A percentile compares a stretch with the other conserved stretches of the same genome.
Evolutionary conservation across 192 early-diverging fungal species (phyloP).

Genomic region (Coemansia sp.): DNA sequence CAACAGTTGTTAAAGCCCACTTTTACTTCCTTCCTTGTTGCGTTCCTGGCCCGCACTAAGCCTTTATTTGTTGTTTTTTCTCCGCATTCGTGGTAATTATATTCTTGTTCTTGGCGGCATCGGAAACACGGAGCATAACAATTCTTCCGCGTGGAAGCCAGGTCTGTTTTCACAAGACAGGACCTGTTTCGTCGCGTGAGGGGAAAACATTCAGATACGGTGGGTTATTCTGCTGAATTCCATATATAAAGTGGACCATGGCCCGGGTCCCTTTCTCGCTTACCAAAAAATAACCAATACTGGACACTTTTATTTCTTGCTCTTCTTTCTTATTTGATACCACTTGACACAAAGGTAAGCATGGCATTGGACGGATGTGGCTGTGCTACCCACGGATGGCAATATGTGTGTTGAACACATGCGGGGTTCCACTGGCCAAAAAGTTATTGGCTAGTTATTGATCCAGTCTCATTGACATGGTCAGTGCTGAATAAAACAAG

Average conservation of each 20-base stretch:
- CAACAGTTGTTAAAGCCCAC: no score
- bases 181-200: no score
- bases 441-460: neutral
- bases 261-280: neutral
- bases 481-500: neutral
- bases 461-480: neutral
- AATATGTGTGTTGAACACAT: neutral
- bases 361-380: neutral
- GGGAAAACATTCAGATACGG: slow-evolving; percentile 2
- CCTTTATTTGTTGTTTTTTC: no score
- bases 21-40: no score
- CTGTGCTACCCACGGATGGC: neutral
- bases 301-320: neutral
- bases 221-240: neutral
- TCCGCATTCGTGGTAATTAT: no score
- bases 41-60: no score
- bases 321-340: neutral
- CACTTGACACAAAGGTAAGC: no score
- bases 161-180: no score
- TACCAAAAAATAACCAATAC: neutral
- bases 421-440: neutral
- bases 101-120: no score
- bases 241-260: neutral
- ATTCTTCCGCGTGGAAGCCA: no score
- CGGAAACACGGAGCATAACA: no score